Percentiles rank a stretch among this genome's conserved stretches.
Evolutionary conservation across 2,329 filamentous ascomycete species (phyloP).

Genomic region (Colletotrichum destructivum): DNA sequence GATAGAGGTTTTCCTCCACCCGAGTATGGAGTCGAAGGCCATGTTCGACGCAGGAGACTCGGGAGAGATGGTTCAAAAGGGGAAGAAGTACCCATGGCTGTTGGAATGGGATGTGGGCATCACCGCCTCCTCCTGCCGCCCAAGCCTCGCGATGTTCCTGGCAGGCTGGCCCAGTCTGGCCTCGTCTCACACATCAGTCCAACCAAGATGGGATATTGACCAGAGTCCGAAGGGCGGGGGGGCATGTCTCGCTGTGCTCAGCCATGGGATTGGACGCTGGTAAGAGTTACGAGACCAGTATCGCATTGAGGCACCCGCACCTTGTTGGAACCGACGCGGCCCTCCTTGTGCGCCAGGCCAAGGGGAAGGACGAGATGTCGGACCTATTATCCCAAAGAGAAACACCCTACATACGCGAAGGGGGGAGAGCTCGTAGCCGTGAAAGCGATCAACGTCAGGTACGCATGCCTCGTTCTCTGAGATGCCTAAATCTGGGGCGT

Average conservation of each 20-base stretch:
- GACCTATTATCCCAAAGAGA: conserved; percentile 30
- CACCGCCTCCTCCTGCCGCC: conserved; percentile 7
- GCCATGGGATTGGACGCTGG: conserved; percentile 17
- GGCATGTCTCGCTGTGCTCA: not conserved
- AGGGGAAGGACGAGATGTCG: conserved; percentile 25
- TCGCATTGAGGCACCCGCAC: conserved; percentile 14
- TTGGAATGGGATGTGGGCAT: not conserved
- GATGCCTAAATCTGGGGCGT: not conserved
- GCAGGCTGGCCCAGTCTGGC: conserved; percentile 5
- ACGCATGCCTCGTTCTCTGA: not conserved
- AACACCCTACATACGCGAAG: conserved; percentile 8
- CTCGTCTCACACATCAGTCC: conserved; percentile 12
- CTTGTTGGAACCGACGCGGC: not conserved
- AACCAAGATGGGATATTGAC: not conserved
- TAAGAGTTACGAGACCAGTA: not conserved
- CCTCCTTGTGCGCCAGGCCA: conserved; percentile 17
- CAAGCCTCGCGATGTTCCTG: not conserved
- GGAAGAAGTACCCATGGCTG: not conserved
- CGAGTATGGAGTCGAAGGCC: not conserved
- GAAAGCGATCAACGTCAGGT: conserved; percentile 24
- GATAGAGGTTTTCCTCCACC: conserved; percentile 13
- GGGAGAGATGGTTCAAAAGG: conserved; percentile 6
- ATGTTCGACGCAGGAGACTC: conserved; percentile 8
- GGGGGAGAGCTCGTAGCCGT: conserved; percentile 8
- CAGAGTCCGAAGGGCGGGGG: conserved; percentile 4